phyloP scores from a whole-genome alignment of 1,139 yeast genomes.

The Sugiyamaella xylanicola region DNA sequence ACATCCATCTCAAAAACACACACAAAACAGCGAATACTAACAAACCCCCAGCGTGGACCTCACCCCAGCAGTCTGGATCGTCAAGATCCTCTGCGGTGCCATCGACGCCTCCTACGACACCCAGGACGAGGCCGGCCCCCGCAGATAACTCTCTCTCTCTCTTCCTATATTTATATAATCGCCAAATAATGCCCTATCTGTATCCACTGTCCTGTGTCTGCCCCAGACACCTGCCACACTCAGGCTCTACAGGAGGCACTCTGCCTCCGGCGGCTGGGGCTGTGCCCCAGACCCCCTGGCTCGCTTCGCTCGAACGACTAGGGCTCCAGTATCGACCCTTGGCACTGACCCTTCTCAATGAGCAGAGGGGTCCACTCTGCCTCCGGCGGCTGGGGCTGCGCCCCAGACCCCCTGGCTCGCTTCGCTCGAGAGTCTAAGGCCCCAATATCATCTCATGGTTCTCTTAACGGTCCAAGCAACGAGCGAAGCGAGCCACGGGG shows the following conservation, averaged over 20 bases:
- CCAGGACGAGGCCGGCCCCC: slow-evolving; percentile 34
- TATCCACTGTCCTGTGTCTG: no score
- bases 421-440: no score
- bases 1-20: background rate
- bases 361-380: no score
- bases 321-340: no score
- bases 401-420: background rate
- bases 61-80: slow-evolving; percentile 40
- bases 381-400: background rate
- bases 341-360: no score
- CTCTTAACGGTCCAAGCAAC: no score
- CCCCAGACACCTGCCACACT: background rate
- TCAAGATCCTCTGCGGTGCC: slow-evolving; percentile 41
- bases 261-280: background rate
- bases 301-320: background rate
- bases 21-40: no score
- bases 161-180: slow-evolving; percentile 1
- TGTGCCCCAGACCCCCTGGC: background rate
- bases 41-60: slow-evolving; percentile 37
- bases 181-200: background rate
- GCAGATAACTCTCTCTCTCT: slow-evolving; percentile 4
- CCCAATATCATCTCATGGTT: no score
- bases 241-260: no score
- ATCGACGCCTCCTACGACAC: slow-evolving; percentile 39
- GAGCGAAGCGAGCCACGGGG: no score